Evolutionary conservation across 139 green algal species (phyloP).

Genomic region (Picochlorum sp.): DNA sequence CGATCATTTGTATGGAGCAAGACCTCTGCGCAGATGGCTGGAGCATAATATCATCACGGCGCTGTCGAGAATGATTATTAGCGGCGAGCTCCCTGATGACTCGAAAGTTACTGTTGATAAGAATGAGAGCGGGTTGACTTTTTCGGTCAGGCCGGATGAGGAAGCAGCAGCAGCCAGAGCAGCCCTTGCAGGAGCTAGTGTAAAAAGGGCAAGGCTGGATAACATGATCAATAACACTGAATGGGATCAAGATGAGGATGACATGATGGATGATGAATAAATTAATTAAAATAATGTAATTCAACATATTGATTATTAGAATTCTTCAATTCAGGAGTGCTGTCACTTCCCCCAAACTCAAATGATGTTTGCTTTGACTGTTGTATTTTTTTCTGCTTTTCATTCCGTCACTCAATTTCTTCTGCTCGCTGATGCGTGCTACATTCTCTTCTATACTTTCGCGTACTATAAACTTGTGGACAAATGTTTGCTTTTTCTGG

Average conservation of each 20-base stretch:
- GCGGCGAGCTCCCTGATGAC: slow-evolving; percentile 45
- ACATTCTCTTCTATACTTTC: slow-evolving; percentile 79
- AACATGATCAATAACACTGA: background rate
- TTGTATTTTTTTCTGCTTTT: background rate
- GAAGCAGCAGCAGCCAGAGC: slow-evolving; percentile 12
- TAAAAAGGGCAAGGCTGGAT: slow-evolving; percentile 14
- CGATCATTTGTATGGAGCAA: slow-evolving; percentile 55
- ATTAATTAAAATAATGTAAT: background rate
- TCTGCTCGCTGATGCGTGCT: slow-evolving; percentile 26
- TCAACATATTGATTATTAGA: too few species aligned
- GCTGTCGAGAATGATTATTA: slow-evolving; percentile 56
- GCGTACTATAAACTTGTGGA: slow-evolving; percentile 65
- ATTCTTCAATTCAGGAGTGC: slow-evolving; percentile 11
- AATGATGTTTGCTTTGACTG: background rate
- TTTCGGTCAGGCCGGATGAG: slow-evolving; percentile 23
- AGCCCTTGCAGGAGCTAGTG: background rate
- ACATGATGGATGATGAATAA: slow-evolving; percentile 13
- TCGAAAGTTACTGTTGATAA: slow-evolving; percentile 29
- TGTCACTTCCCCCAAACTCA: slow-evolving; percentile 23
- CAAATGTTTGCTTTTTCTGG: slow-evolving; percentile 49
- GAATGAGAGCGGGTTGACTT: slow-evolving; percentile 12
- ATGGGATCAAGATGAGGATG: slow-evolving; percentile 10
- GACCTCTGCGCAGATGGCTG: slow-evolving; percentile 68
- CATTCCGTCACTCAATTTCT: background rate
- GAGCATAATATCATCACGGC: slow-evolving; percentile 62